Conservation (phyloP, 129 eudicot genomes). For the Mikania micrantha region DNA sequence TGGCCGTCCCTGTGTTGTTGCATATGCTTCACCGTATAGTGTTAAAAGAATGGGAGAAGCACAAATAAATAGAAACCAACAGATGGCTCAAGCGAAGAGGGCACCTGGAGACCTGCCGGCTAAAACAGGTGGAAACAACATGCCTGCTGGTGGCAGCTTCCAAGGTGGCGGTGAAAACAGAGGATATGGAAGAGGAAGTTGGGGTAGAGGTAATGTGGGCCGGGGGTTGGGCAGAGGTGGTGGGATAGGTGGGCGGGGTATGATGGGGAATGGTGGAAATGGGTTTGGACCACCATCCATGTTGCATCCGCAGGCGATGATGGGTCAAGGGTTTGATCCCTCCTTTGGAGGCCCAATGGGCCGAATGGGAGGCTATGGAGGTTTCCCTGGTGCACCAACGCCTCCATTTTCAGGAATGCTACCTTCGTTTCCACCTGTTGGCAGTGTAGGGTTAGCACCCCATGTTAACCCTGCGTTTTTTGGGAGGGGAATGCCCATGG, state of each 20-base stretch:
- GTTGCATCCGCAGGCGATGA: constrained; percentile 75
- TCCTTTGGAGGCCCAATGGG: constrained; percentile 87
- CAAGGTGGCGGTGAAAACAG: constrained; percentile 36
- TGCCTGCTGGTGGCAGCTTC: constrained; percentile 39
- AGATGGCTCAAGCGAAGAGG: constrained; percentile 39
- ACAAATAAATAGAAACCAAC: constrained; percentile 56
- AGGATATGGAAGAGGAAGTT: constrained; percentile 67
- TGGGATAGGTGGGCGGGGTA: constrained; percentile 55
- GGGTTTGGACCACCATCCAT: constrained; percentile 65
- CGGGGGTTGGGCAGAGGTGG: constrained; percentile 68
- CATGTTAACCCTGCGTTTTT: constrained; percentile 93
- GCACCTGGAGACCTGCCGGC: constrained; percentile 39
- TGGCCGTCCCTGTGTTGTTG: constrained; percentile 87
- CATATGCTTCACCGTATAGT: constrained; percentile 65
- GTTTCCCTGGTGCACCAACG: constrained; percentile 66
- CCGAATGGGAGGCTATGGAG: constrained; percentile 70
- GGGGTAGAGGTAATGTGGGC: constrained; percentile 79
- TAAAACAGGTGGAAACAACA: constrained; percentile 35
- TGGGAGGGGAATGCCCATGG: constrained; percentile 88
- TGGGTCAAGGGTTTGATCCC: constrained; percentile 87
- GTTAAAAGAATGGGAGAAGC: constrained; percentile 80
- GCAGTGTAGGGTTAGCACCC: constrained; percentile 74
- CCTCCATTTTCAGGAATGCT: constrained; percentile 68
- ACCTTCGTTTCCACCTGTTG: constrained; percentile 70
- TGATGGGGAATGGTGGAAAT: constrained; percentile 42